Evolutionary conservation across 768 basidiomycete species (phyloP), one percentile per base, ranked within the genome.

Genomic region (Hirschioporus abietinus): DNA sequence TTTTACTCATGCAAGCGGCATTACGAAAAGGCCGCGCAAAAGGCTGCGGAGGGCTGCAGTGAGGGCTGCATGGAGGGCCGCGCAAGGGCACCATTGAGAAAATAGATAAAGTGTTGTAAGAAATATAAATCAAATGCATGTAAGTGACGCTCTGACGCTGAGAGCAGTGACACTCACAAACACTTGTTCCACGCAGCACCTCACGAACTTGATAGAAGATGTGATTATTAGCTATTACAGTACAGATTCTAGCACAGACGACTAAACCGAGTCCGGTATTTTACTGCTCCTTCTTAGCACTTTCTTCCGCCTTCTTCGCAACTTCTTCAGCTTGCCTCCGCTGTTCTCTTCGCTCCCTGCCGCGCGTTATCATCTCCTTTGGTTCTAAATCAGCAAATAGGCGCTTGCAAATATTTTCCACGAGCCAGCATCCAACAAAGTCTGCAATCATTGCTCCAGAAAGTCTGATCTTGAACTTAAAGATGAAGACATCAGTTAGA

Each of bases 361-460:
- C 95, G 5, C 88, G 84, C 0, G 92, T 94, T 63, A 98, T 82
- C 83, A 98, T 87, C 59, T 82, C 77, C 74, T 90, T 92, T 1
- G 95, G 95, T 73, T 93, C 90, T 23, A 96, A 80, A 71, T 93
- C 88, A 12, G 95, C 95, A 76, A 99, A 96, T 30, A 96, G 75
- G 62, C 82, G 78, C 76, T 98, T 99, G 82, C 95, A 95, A 7
- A 80, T 74, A 63, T 82, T 82, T 75, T 99, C 96, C 62, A 97
- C 83, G 61, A 88, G 71, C 85, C 86, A 98, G 73, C 96, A 98
- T 0, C 93, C 94, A 7, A 76, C 85, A 70, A 97, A 97, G 78
- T 99, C 97, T 63, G 88, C 75, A 30, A 92, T 72, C 97, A 99
- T 99, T 59, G 87, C 82, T 10, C 79, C 69, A 0, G 93, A 95